phyloP scores from a whole-genome alignment of 306 rosid species.

The Arachis stenosperma region DNA sequence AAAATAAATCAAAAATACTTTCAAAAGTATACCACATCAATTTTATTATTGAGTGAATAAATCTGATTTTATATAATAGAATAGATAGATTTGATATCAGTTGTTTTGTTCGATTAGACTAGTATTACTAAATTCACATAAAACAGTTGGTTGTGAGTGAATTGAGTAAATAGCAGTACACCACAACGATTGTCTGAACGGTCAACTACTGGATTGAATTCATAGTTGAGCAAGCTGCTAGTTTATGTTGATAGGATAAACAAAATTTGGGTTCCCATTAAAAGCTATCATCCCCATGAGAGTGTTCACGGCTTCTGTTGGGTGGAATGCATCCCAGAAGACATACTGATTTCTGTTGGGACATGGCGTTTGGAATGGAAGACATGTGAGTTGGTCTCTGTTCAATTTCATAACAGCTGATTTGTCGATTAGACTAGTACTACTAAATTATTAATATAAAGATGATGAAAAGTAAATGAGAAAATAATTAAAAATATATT shows the following conservation, averaged over 20 bases:
- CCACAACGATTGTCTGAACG: too few species aligned
- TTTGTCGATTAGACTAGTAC: too few species aligned
- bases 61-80: too few species aligned
- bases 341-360: constrained; percentile 64
- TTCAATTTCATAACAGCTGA: constrained; percentile 70
- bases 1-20: too few species aligned
- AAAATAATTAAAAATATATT: too few species aligned
- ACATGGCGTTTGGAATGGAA: constrained; percentile 83
- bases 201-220: too few species aligned
- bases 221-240: constrained; percentile 69
- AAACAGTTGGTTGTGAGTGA: background rate
- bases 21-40: too few species aligned
- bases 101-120: too few species aligned
- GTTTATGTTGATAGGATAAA: constrained; percentile 64
- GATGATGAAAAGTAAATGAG: too few species aligned
- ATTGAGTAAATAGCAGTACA: constrained; percentile 2
- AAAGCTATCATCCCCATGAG: constrained; percentile 72
- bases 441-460: too few species aligned
- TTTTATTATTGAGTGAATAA: too few species aligned
- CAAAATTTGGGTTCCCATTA: constrained; percentile 51
- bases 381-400: constrained; percentile 88
- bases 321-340: constrained; percentile 97
- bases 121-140: constrained; percentile 13
- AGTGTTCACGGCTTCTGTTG: constrained; percentile 80
- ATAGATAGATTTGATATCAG: too few species aligned